Percentiles rank a stretch among this genome's conserved stretches.
phyloP scores from a whole-genome alignment of 495 filamentous ascomycete species.

The Penicillium steckii region DNA sequence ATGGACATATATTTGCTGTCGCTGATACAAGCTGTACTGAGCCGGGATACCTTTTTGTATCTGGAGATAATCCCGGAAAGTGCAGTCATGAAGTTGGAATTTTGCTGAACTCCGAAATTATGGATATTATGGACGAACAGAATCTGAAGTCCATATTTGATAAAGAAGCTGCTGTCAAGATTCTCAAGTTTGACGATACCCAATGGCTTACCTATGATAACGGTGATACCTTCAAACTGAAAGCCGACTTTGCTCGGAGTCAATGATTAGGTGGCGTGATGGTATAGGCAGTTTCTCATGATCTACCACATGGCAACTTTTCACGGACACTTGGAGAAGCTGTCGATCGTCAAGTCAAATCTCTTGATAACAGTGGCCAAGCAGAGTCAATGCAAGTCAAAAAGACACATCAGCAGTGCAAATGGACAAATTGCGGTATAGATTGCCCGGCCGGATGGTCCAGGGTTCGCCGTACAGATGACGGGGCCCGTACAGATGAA shows the following conservation, averaged over 20 bases:
- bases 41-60: conserved; percentile 26
- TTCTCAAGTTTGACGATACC: conserved; percentile 30
- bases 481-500: background rate
- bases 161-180: conserved; percentile 25
- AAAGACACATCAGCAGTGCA: conserved; percentile 1
- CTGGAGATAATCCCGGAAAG: conserved; percentile 19
- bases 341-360: background rate
- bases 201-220: conserved; percentile 49
- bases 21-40: background rate
- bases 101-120: conserved; percentile 21
- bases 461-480: background rate
- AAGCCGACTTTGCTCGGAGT: conserved; percentile 36
- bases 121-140: conserved; percentile 11
- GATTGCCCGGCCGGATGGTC: conserved; percentile 5
- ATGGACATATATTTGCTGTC: background rate
- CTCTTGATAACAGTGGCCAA: background rate
- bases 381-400: background rate
- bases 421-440: conserved; percentile 7
- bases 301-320: background rate
- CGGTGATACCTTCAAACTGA: conserved; percentile 36
- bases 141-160: conserved; percentile 9
- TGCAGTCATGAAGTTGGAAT: conserved; percentile 33
- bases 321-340: background rate
- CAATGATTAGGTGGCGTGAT: conserved; percentile 42
- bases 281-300: conserved; percentile 35